Conservation (phyloP, 2,329 filamentous ascomycete species). For the Fusarium sp. region DNA sequence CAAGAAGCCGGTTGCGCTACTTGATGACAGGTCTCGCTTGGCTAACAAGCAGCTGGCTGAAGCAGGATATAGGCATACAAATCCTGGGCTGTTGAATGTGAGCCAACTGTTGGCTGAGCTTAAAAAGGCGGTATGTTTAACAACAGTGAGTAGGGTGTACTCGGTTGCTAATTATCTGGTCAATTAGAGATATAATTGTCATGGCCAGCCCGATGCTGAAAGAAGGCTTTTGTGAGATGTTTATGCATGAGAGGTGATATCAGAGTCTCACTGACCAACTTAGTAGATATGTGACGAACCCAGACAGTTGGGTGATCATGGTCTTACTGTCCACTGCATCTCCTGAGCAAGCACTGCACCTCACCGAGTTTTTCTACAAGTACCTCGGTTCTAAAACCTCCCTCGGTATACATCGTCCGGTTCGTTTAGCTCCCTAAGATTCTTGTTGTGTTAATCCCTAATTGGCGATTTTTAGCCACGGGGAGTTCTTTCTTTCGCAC, state of each 20-base stretch:
- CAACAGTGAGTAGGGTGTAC: neutral
- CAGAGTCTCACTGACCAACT: neutral
- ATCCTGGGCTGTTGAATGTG: neutral
- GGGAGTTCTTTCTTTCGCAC: neutral
- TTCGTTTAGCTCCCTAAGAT: neutral
- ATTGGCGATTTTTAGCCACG: neutral
- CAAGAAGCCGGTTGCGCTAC: neutral
- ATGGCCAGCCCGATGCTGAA: neutral
- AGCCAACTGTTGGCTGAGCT: neutral
- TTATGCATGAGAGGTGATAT: rapidly evolving
- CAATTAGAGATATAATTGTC: neutral
- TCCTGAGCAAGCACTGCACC: neutral
- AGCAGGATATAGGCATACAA: neutral
- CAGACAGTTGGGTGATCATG: neutral
- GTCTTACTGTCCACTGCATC: neutral
- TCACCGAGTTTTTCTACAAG: slow-evolving; percentile 5
- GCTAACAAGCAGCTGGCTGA: neutral
- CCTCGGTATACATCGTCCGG: neutral
- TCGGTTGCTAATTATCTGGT: neutral
- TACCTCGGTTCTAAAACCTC: neutral
- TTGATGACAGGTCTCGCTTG: neutral
- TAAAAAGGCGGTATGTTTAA: neutral
- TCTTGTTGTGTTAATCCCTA: too few species aligned
- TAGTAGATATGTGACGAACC: neutral
- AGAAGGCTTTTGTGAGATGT: neutral